Base-by-base conservation (phyloP, 805 yeast species). In the Suhomyces pyralidae region DNA sequence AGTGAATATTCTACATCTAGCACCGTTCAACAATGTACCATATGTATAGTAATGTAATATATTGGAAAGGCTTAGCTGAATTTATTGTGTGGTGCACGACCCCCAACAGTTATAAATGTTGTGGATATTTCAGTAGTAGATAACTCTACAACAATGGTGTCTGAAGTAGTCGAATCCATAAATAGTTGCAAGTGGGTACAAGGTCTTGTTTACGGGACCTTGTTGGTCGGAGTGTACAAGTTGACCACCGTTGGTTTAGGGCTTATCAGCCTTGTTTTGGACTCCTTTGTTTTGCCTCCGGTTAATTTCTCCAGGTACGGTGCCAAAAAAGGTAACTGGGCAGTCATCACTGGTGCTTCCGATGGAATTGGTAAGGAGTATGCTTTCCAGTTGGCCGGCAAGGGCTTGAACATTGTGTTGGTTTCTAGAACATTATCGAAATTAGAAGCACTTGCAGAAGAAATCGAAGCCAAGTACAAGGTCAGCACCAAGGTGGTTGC, bases 341-440 rank as follows among this genome's bases (percentile, higher is more conserved):
- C 97, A n/a, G 88, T 94, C 30, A 81, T 94, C 15, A 94, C 99
- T 6, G 99, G 99, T 53, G 96, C 97, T 3, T 90, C 97, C 46
- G 98, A 94, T 67, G 99, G 99, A 34, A 87, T 94, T 64, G 99
- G 99, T 53, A 90, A 92, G 67, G 97, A 94, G 68, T 94, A 82
- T 65, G 85, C 97, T 1, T 64, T 72, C 24, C 98, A 93, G 72
- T 79, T 94, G 70, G 99, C 98, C 10, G 70, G 79, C 50, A 84
- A 81, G 58, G 97, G 97, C 1, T 86, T 92, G 68, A 92, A 91
- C 61, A 69, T 94, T 46, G 84, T 90, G 10, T 78, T 94, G 59
- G 84, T 93, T 14, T 88, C 97, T 24, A 83, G 99, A 72, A 90
- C 96, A 15, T 79, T 79, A 64, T 74, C 88, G 28, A 93, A 92